phyloP scores from a whole-genome alignment of 2,329 filamentous ascomycete species.

The Fusarium buharicum region DNA sequence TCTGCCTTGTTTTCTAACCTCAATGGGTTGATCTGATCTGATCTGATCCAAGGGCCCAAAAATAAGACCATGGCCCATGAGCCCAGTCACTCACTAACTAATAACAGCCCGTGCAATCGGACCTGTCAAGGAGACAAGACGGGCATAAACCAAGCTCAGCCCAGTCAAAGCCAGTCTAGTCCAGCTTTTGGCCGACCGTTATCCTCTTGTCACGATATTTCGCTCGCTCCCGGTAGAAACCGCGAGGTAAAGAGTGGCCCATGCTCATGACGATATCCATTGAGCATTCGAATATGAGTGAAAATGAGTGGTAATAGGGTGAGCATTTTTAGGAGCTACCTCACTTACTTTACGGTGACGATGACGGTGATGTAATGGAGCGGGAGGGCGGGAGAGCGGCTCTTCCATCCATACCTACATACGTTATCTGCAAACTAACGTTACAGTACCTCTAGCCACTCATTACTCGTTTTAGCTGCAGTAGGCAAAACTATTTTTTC shows the following conservation, averaged over 20 bases:
- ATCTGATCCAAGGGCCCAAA: conserved; percentile 34
- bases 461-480: conserved; percentile 5
- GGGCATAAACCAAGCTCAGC: conserved; percentile 19
- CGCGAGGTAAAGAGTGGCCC: conserved; percentile 9
- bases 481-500: conserved; percentile 14
- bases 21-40: conserved; percentile 37
- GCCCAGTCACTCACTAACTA: no score
- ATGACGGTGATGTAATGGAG: conserved; percentile 44
- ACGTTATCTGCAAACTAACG: conserved; percentile 14
- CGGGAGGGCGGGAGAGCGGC: conserved; percentile 39
- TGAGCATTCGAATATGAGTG: background rate
- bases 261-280: background rate
- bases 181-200: conserved; percentile 10
- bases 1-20: conserved; percentile 10
- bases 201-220: conserved; percentile 25
- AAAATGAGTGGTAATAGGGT: background rate
- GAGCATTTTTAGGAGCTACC: no score
- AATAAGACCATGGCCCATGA: conserved; percentile 36
- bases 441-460: conserved; percentile 6
- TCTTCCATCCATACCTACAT: no score
- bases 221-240: conserved; percentile 31
- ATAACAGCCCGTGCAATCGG: conserved; percentile 18
- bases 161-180: background rate
- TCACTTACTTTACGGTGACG: no score
- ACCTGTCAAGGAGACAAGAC: conserved; percentile 35